Base-by-base conservation (phyloP, 805 yeast genomes). In the Yarrowia yakushimensis region DNA sequence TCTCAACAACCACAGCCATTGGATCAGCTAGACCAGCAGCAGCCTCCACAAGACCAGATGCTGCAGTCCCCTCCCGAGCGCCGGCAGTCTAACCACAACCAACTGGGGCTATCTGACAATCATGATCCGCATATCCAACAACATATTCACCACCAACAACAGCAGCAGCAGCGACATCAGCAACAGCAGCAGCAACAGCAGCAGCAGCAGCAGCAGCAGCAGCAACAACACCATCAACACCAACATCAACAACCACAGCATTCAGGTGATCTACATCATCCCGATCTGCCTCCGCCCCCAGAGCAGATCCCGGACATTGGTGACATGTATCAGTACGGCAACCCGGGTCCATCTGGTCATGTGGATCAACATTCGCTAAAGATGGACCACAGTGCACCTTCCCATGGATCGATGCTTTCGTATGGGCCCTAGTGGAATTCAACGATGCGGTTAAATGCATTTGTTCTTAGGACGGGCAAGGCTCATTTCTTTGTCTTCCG, bases 31-130 rank as follows among this genome's bases (percentile, higher is more conserved):
- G 48, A 43, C 9, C 48, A 25, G 10, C 52, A 45, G 25, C 52
- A 18, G 12, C 36, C 13, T 8, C 34, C 23, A 9, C 50, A 43
- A 17, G 50, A 43, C 4, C 50, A 27, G 23, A 45, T 45, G 52
- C 36, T n/a, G 1, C 52, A 28, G 30, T 41, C 45, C 7, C 30
- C 45, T 3, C 45, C 28, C 3, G 52, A 45, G 36, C 52, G 52
- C 18, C 52, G 52, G 15, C 52, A 45, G 17, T 45, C 52, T 9
- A 45, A 45, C 52, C 52, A 45, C 34, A 45, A 36, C 13, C 52
- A 28, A 27, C 18, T 25, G 1, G 33, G 33, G 4, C 52, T 45
- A 4, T 17, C 50, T 10, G 52, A 31, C 20, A 22, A 46, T 28
- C 37, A 30, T 20, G 37, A 46, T 11, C 55, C 37, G 39, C 55